Conservation (phyloP, 164 flowering plant species). For the Cinnamomum micranthum region DNA sequence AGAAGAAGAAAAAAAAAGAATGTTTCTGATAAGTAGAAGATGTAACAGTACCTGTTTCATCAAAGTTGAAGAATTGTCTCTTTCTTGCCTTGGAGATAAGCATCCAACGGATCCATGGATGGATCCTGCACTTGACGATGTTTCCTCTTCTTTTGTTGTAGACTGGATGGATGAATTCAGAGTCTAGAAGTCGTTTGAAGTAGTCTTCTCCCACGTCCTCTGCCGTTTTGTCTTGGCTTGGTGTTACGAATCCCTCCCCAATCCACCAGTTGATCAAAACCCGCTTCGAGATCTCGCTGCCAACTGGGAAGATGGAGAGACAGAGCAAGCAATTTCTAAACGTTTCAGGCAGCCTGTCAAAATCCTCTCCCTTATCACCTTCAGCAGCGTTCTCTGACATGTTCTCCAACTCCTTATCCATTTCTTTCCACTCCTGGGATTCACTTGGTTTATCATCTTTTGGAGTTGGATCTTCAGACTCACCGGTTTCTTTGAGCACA, state of each 20-base stretch:
- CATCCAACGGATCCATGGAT: conserved; percentile 24
- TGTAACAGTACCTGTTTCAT: neutral
- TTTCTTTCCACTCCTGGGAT: no score
- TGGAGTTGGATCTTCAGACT: neutral
- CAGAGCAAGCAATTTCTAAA: conserved; percentile 31
- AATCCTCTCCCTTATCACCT: neutral
- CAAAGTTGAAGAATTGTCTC: conserved; percentile 16
- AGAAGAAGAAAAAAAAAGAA: no score
- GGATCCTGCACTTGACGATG: conserved; percentile 19
- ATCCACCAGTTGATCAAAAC: conserved; percentile 41
- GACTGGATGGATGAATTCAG: conserved; percentile 26
- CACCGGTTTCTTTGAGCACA: no score
- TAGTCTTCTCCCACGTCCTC: conserved; percentile 14
- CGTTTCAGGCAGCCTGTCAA: neutral
- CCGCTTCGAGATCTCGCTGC: conserved; percentile 27
- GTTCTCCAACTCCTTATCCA: neutral
- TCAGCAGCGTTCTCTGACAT: conserved; percentile 2
- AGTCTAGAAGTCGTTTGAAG: neutral
- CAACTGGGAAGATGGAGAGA: conserved; percentile 38
- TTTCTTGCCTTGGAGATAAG: conserved; percentile 11
- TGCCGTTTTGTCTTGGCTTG: neutral
- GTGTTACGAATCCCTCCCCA: conserved; percentile 28
- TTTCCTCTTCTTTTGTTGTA: neutral
- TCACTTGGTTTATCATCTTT: neutral
- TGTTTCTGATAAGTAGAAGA: no score